A percentile compares a stretch with the other conserved stretches of the same genome.
Evolutionary conservation across 768 basidiomycete genomes (phyloP).

Genomic region (Lactarius deliciosus): DNA sequence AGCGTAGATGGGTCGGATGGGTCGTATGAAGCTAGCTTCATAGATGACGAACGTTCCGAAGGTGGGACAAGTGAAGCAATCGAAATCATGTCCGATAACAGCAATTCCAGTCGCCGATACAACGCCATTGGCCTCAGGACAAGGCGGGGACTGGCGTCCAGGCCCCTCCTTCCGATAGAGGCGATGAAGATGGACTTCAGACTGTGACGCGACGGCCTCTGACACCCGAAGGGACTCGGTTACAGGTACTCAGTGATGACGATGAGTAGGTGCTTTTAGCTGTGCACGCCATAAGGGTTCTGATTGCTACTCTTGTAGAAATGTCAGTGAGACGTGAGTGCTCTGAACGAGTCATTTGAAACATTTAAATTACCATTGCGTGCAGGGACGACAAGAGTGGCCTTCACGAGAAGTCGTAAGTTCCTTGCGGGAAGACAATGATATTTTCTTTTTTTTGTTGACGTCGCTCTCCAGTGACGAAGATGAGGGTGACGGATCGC

Average conservation of each 20-base stretch:
- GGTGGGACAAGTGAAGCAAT: constrained; percentile 10
- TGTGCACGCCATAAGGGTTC: not conserved
- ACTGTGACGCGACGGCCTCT: not conserved
- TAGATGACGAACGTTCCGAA: constrained; percentile 45
- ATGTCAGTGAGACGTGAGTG: constrained; percentile 11
- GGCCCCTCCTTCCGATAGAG: not conserved
- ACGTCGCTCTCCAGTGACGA: not conserved
- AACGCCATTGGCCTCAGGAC: constrained; percentile 1
- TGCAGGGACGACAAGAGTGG: constrained; percentile 3
- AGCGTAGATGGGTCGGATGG: constrained; percentile 21
- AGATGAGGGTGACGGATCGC: constrained; percentile 8
- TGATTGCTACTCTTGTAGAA: not conserved
- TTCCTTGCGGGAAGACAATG: not conserved
- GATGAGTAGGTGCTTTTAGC: constrained; percentile 4
- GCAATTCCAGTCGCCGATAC: constrained; percentile 1
- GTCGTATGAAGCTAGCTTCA: constrained; percentile 54
- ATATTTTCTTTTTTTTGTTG: not conserved
- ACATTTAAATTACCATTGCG: not conserved
- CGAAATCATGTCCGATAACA: constrained; percentile 19
- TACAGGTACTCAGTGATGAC: constrained; percentile 16
- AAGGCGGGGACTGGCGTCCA: not conserved
- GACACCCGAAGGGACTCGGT: constrained; percentile 5
- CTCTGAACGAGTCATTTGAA: not conserved
- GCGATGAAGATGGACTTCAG: constrained; percentile 3
- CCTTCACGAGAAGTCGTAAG: constrained; percentile 17